Conservation (phyloP, 2,329 filamentous ascomycete genomes). For the Colletotrichum salicis region DNA sequence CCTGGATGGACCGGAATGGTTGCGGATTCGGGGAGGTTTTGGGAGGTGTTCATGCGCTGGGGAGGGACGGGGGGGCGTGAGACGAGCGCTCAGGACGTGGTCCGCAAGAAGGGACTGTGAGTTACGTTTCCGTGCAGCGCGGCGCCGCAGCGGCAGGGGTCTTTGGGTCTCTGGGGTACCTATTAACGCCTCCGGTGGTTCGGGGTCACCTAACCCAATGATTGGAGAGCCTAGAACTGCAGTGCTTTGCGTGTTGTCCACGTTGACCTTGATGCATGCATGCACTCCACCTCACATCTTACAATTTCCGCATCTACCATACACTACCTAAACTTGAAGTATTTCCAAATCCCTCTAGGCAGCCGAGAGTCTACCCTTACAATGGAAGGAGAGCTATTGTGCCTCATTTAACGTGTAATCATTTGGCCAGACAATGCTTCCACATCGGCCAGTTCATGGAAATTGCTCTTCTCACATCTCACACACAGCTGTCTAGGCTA, state of each 20-base stretch:
- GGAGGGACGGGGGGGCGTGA: slow-evolving; percentile 1
- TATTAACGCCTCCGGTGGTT: slow-evolving; percentile 11
- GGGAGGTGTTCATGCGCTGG: slow-evolving; percentile 30
- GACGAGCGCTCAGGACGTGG: slow-evolving; percentile 21
- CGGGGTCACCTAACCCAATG: not conserved
- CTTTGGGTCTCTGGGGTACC: slow-evolving; percentile 4
- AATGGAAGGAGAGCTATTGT: too few species aligned
- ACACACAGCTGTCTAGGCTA: too few species aligned
- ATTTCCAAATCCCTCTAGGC: too few species aligned
- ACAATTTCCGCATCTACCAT: too few species aligned
- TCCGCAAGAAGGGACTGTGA: slow-evolving; percentile 12
- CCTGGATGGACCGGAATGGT: slow-evolving; percentile 16
- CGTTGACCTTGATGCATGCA: not conserved
- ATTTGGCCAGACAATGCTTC: too few species aligned
- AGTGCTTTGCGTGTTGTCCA: not conserved
- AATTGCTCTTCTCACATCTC: too few species aligned
- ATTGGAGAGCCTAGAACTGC: not conserved
- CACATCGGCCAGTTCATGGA: too few species aligned
- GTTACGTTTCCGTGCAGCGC: slow-evolving; percentile 21
- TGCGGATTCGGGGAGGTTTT: slow-evolving; percentile 19
- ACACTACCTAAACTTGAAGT: too few species aligned
- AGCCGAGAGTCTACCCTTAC: too few species aligned
- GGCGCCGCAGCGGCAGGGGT: slow-evolving; percentile 18
- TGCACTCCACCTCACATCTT: not conserved
- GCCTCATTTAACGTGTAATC: too few species aligned